A percentile compares a stretch with the other conserved stretches of the same genome.
These are phyloP conservation scores for Candida dendrica DNA, from an alignment of 805 yeast genomes.

Conservation along the genomic window DNA sequence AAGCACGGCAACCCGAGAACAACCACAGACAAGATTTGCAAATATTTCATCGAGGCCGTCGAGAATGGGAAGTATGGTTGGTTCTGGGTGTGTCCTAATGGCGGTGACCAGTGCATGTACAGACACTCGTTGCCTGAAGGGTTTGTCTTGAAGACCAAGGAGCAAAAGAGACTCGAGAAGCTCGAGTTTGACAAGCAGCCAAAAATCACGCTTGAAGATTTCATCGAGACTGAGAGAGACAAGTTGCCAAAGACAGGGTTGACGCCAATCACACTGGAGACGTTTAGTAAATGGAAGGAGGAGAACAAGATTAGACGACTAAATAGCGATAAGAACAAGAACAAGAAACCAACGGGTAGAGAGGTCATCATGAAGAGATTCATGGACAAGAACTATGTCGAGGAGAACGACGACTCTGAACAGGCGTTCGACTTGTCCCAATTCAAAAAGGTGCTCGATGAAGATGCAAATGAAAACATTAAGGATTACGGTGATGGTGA, in stretches of 20 bases:
- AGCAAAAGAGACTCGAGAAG: conserved; percentile 84
- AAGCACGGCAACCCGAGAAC: conserved; percentile 94
- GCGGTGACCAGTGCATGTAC: conserved; percentile 89
- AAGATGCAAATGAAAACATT: conserved; percentile 33
- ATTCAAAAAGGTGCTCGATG: conserved; percentile 30
- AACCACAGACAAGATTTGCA: conserved; percentile 93
- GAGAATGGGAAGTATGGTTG: conserved; percentile 97
- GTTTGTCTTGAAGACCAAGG: conserved; percentile 92
- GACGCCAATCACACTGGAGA: conserved; percentile 81
- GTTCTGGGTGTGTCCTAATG: conserved; percentile 98
- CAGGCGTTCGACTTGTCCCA: conserved; percentile 36
- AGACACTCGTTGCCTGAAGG: conserved; percentile 96
- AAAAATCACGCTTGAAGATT: conserved; percentile 90
- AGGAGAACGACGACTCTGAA: conserved; percentile 34
- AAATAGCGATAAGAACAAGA: conserved; percentile 33
- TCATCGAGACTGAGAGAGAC: conserved; percentile 87
- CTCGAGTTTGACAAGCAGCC: conserved; percentile 80
- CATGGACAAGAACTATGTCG: conserved; percentile 48
- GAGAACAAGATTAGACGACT: conserved; percentile 55
- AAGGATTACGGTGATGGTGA: conserved; percentile 73
- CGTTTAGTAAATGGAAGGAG: conserved; percentile 79
- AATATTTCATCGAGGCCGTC: conserved; percentile 90
- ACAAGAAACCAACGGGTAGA: conserved; percentile 54
- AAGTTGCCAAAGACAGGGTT: conserved; percentile 62
- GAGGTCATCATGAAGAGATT: conserved; percentile 60